Conservation (phyloP, 345 rosid species). For the Salix purpurea region DNA sequence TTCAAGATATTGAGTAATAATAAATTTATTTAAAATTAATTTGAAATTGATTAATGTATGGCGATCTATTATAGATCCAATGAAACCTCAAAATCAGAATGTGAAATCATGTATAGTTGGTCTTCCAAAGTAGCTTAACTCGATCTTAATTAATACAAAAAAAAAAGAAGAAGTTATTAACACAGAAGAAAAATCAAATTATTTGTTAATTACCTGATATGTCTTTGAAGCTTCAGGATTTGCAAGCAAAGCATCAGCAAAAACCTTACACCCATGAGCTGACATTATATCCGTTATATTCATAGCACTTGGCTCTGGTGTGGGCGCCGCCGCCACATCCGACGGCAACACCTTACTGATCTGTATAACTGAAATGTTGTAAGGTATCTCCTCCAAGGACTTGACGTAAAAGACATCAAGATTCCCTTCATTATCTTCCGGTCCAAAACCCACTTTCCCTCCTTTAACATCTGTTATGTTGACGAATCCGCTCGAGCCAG, state of each 20-base stretch:
- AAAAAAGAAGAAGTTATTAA: background rate
- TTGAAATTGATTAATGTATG: no score
- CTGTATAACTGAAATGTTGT: conserved; percentile 91
- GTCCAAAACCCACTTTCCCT: conserved; percentile 82
- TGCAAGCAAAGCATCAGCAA: conserved; percentile 64
- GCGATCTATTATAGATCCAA: no score
- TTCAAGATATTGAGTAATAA: no score
- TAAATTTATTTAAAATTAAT: no score
- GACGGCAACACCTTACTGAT: conserved; percentile 68
- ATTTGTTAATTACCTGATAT: conserved; percentile 44
- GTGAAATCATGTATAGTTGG: no score
- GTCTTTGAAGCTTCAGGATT: conserved; percentile 57
- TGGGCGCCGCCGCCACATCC: conserved; percentile 68
- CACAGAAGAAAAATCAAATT: background rate
- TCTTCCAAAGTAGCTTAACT: no score
- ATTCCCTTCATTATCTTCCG: conserved; percentile 52
- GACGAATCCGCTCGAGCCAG: conserved; percentile 78
- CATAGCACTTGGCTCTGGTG: conserved; percentile 67
- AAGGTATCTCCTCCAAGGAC: conserved; percentile 74
- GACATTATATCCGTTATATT: conserved; percentile 78
- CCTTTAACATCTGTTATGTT: conserved; percentile 79
- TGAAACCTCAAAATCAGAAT: no score
- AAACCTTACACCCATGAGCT: conserved; percentile 84
- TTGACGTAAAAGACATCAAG: conserved; percentile 54
- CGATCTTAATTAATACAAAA: no score